Conservation (phyloP, 441 rosid genomes). For the Bruguiera hainesii region DNA sequence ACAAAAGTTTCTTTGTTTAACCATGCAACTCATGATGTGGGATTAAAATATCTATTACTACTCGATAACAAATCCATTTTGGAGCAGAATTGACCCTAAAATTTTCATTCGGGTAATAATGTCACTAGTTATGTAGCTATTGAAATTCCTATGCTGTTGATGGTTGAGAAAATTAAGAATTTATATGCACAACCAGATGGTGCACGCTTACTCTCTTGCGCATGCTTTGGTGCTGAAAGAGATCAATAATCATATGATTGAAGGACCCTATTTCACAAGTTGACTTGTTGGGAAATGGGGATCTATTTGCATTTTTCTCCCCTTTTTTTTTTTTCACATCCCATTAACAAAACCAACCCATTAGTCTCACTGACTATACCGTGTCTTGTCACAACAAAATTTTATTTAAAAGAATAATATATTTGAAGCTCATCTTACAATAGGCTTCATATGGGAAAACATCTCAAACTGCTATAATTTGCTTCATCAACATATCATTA, state of each 20-base stretch:
- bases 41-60: constrained; percentile 26
- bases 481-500: no score
- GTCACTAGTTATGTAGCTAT: neutral
- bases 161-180: constrained; percentile 8
- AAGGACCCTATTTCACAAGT: neutral
- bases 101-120: constrained; percentile 28
- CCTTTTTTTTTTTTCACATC: constrained; percentile 3
- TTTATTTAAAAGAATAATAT: no score
- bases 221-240: constrained; percentile 22
- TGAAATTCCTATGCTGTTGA: neutral
- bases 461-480: no score
- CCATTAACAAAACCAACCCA: no score
- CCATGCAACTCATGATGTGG: constrained; percentile 16
- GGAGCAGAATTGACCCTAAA: constrained; percentile 15
- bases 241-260: constrained; percentile 7
- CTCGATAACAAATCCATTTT: constrained; percentile 36
- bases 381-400: no score
- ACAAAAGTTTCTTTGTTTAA: constrained; percentile 21
- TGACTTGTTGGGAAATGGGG: constrained; percentile 11
- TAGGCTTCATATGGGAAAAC: no score
- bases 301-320: neutral
- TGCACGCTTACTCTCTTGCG: constrained; percentile 25
- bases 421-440: no score
- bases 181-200: constrained; percentile 10
- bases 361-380: no score